Evolutionary conservation across 2,329 filamentous ascomycete species (phyloP), one percentile per base, ranked within the genome.

Genomic region (Lachnellula occidentalis): DNA sequence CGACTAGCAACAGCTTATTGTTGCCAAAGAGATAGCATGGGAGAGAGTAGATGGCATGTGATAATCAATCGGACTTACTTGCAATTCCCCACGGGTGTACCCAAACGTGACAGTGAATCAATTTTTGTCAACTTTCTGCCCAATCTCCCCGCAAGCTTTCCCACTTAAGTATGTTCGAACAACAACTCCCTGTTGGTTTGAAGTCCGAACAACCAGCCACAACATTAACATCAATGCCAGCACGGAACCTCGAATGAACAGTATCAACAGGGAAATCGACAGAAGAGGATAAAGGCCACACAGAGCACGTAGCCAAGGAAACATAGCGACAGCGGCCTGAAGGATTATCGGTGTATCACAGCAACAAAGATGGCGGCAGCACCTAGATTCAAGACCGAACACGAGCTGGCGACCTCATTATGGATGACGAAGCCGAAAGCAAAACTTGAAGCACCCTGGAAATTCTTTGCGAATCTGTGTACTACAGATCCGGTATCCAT

Each of bases 391-490:
- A 41, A 47, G 19, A 22, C 21, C 19, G 19, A 46, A 5, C 27
- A 31, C 27, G 50, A 52, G 21, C 14, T 46, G 17, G 19, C 15
- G 11, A 11, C 39, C 11, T n/a, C 17, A 11, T 34, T 34, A 12
- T 52, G 43, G 42, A 47, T 52, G 43, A 37, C 17, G 15, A 15
- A 36, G 11, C 15, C 19, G 1, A n/a, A 24, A 31, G 7, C 22
- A 11, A 19, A 14, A 15, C 2, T 47, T 7, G 43, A 52, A 22
- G 31, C 42, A 7, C 42, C 50, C n/a, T 52, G 43, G 42, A 19
- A n/a, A 7, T 52, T 47, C 50, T 34, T 52, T n/a, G 43, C 50
- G 6, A 52, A 52, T 24, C 19, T 52, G 8, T 42, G 47, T 36
- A 27, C 34, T 21, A 31, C 17, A 3, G 43, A 52, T 19, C 11